Conservation (phyloP, 768 basidiomycete species). For the Mycena alexandri region DNA sequence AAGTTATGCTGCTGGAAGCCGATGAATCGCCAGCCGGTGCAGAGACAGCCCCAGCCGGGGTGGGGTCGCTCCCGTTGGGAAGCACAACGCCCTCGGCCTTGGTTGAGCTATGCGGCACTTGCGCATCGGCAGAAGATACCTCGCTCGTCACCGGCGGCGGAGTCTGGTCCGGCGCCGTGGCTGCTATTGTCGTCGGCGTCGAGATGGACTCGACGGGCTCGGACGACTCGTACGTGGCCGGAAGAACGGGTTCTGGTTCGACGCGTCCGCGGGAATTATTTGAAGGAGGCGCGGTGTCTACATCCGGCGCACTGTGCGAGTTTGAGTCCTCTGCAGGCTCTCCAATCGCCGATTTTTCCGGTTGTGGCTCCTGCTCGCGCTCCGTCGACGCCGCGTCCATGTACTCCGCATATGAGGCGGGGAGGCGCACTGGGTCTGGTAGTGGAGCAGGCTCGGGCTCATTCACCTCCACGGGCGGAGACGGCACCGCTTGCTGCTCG, state of each 20-base stretch:
- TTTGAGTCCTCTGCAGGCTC: neutral
- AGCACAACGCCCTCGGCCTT: neutral
- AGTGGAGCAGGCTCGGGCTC: constrained; percentile 31
- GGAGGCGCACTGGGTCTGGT: constrained; percentile 31
- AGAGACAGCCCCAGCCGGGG: neutral
- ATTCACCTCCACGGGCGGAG: constrained; percentile 32
- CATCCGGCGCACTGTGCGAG: neutral
- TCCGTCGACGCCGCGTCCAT: constrained; percentile 15
- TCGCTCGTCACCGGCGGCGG: neutral
- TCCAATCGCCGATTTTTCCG: neutral
- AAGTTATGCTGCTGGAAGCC: neutral
- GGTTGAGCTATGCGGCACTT: neutral
- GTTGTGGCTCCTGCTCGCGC: neutral
- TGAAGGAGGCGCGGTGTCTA: neutral
- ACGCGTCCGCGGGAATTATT: neutral
- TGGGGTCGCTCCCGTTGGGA: constrained; percentile 11
- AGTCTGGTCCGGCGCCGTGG: neutral
- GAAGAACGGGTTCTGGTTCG: neutral
- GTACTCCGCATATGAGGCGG: constrained; percentile 34
- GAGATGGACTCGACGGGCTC: neutral
- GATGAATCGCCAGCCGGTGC: neutral
- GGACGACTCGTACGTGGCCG: constrained; percentile 9
- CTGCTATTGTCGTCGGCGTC: neutral
- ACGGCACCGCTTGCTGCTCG: constrained; percentile 44
- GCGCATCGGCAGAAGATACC: neutral